Percentiles rank a stretch among this genome's conserved stretches.
These are phyloP conservation scores for Starmerella bacillaris DNA, from an alignment of 805 yeast genomes.

Conservation along the genomic window DNA sequence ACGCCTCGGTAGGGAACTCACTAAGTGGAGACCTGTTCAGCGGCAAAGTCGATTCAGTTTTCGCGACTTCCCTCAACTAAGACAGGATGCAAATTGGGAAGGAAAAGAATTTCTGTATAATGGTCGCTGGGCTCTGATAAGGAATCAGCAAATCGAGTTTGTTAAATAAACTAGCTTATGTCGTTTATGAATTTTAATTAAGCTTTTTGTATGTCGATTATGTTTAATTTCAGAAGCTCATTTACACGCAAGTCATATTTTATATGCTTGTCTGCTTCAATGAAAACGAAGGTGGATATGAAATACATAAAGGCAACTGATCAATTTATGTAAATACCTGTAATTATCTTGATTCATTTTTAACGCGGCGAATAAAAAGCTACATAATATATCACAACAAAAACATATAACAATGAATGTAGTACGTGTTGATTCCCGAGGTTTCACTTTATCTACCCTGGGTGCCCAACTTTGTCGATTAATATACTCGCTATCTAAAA, in stretches of 20 bases:
- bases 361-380: too few relatives aligned
- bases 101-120: slow-evolving; percentile 11
- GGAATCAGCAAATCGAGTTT: slow-evolving; percentile 4
- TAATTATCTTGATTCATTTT: too few relatives aligned
- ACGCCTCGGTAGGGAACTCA: not conserved
- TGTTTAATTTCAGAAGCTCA: too few relatives aligned
- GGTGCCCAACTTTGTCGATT: slow-evolving; percentile 24
- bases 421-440: slow-evolving; percentile 24
- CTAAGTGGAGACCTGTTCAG: slow-evolving; percentile 12
- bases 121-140: slow-evolving; percentile 14
- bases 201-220: too few relatives aligned
- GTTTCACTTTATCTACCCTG: slow-evolving; percentile 20
- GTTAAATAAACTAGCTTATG: slow-evolving; percentile 1
- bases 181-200: too few relatives aligned
- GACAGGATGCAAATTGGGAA: slow-evolving; percentile 12
- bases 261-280: too few relatives aligned
- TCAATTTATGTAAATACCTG: too few relatives aligned
- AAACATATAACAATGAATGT: slow-evolving; percentile 11
- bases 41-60: slow-evolving; percentile 12
- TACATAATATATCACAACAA: not conserved
- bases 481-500: slow-evolving; percentile 11
- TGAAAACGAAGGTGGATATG: too few relatives aligned
- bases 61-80: slow-evolving; percentile 14
- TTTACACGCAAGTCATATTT: too few relatives aligned
- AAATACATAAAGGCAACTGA: too few relatives aligned